These are phyloP conservation scores for Apophysomyces trapeziformis DNA, from an alignment of 371 early-diverging fungal genomes.

Conservation along the genomic window DNA sequence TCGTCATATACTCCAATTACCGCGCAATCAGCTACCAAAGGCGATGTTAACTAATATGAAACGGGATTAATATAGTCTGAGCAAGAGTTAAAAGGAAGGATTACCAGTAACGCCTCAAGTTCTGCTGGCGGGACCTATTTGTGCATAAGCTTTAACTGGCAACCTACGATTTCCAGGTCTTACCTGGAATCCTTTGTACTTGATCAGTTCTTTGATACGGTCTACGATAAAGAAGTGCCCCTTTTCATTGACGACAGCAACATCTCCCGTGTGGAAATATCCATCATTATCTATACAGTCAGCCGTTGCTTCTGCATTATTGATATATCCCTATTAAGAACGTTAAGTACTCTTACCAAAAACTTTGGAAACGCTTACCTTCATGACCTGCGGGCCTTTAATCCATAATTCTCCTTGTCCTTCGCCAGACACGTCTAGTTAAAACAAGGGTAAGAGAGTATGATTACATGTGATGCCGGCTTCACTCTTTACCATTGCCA, in stretches of 20 bases:
- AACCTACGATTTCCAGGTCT: conserved; percentile 49
- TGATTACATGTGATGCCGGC: not conserved
- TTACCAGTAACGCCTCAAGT: conserved; percentile 78
- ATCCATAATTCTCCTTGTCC: conserved; percentile 72
- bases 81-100: conserved; percentile 47
- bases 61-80: not conserved
- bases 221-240: conserved; percentile 61
- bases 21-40: conserved; percentile 71
- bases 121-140: conserved; percentile 48
- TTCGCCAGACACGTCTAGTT: conserved; percentile 55
- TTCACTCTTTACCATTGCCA: conserved; percentile 39
- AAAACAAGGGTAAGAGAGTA: not conserved
- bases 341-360: conserved; percentile 64
- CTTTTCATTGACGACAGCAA: conserved; percentile 64
- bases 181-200: conserved; percentile 76
- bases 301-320: conserved; percentile 70
- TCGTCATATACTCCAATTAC: conserved; percentile 71
- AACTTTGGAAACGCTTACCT: not conserved
- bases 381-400: conserved; percentile 51
- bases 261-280: conserved; percentile 87
- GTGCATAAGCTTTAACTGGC: no score
- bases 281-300: conserved; percentile 69
- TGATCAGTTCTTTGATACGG: conserved; percentile 80
- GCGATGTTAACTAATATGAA: not conserved
- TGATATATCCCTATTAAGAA: conserved; percentile 68